These are phyloP conservation scores for Fusarium sp. DNA, from an alignment of 2,329 filamentous ascomycete species.

Conservation along the genomic window DNA sequence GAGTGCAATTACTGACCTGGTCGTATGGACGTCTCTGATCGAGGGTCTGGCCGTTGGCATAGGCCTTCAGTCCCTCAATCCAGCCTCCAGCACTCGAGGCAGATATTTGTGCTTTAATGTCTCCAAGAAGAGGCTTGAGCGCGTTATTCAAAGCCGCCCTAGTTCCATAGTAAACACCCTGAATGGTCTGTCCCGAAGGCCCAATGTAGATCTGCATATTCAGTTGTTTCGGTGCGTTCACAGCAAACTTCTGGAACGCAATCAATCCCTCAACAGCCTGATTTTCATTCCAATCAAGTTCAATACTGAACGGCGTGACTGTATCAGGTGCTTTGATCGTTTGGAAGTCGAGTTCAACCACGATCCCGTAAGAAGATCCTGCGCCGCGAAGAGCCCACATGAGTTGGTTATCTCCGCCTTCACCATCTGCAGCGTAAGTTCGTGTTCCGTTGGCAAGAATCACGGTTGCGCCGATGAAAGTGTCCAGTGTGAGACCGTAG, in stretches of 20 bases:
- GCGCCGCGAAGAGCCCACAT: slow-evolving; percentile 48
- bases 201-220: slow-evolving; percentile 45
- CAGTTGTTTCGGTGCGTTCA: slow-evolving; percentile 39
- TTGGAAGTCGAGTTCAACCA: slow-evolving; percentile 44
- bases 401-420: slow-evolving; percentile 38
- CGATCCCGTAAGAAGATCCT: slow-evolving; percentile 48
- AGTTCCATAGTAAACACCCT: slow-evolving; percentile 45
- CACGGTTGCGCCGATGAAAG: slow-evolving; percentile 44
- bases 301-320: slow-evolving; percentile 37
- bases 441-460: slow-evolving; percentile 44
- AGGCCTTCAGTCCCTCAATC: slow-evolving; percentile 42
- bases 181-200: slow-evolving; percentile 34
- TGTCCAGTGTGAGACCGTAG: slow-evolving; percentile 45
- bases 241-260: slow-evolving; percentile 42
- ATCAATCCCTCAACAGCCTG: slow-evolving; percentile 35
- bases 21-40: slow-evolving; percentile 43
- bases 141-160: slow-evolving; percentile 19
- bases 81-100: slow-evolving; percentile 36
- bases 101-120: slow-evolving; percentile 17
- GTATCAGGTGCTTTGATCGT: slow-evolving; percentile 40
- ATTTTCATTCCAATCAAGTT: slow-evolving; percentile 31
- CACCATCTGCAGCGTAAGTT: slow-evolving; percentile 34
- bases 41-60: slow-evolving; percentile 28
- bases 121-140: slow-evolving; percentile 34
- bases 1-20: slow-evolving; percentile 9